These are phyloP conservation scores for Arthrobotrys iridis DNA, from an alignment of 2,329 filamentous ascomycete genomes.

Conservation along the genomic window DNA sequence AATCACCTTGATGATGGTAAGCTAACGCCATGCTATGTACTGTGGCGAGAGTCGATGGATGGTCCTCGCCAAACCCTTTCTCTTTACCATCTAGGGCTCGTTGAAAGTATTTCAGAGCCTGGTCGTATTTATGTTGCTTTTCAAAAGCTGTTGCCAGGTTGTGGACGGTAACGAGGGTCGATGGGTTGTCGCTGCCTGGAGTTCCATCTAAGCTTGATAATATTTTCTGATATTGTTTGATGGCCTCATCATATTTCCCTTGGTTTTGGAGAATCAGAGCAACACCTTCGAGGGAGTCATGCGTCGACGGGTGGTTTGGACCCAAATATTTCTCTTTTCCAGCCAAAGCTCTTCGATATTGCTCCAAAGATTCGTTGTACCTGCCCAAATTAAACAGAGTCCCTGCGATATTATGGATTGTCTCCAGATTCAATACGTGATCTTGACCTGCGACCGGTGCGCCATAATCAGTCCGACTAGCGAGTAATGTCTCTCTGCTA, in stretches of 20 bases:
- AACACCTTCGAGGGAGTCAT: no score
- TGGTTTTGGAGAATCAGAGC: slow-evolving; percentile 6
- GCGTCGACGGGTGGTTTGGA: slow-evolving; percentile 8
- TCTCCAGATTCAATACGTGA: background rate
- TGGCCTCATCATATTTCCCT: slow-evolving; percentile 32
- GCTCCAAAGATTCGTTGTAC: background rate
- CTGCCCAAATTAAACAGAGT: background rate
- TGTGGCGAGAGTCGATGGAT: background rate
- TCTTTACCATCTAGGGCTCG: slow-evolving; percentile 5
- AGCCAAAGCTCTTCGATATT: background rate
- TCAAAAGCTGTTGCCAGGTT: background rate
- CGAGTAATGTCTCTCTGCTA: background rate
- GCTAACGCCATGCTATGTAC: background rate
- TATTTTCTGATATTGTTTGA: background rate
- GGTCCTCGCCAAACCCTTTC: background rate
- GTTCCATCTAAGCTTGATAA: background rate
- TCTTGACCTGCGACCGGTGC: background rate
- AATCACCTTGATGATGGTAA: background rate
- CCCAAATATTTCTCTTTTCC: slow-evolving; percentile 18
- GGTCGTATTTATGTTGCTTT: background rate
- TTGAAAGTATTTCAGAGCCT: slow-evolving; percentile 1
- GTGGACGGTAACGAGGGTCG: background rate
- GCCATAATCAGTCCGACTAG: background rate
- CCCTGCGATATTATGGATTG: background rate
- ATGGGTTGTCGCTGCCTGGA: background rate